Evolutionary conservation across 768 basidiomycete species (phyloP), one percentile per base, ranked within the genome.

Genomic region (Rhizopogon vulgaris): DNA sequence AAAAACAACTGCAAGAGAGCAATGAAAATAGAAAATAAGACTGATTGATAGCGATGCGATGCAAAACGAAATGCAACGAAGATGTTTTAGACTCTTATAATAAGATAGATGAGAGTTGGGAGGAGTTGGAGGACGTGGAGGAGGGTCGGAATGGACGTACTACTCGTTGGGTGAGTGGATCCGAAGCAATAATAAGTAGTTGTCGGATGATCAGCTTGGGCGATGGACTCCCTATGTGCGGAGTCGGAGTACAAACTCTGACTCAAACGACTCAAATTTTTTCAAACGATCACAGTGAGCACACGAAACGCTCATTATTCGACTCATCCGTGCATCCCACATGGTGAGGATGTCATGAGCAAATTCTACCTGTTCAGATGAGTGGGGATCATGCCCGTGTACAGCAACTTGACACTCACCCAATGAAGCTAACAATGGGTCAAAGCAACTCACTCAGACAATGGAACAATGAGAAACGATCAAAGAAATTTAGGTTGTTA

Each of bases 21-120:
- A 59, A 62, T 36, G 56, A 42, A 54, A 58, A 52, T 47, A 56
- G 41, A 45, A 55, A 57, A 58, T 54, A 56, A 55, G 51, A 51
- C 47, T 50, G 48, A 60, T 56, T 56, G 66, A 68, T 51, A 68
- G 66, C 66, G 60, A 69, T 69, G 62, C 66, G 60, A 68, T 60
- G 62, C 58, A 49, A 67, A 52, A 55, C 56, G 66, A 56, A 57
- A 60, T 59, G 56, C 47, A 54, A 58, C 52, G 42, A 58, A 60
- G 51, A 56, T 58, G 53, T 51, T 68, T 68, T 68, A 68, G 63
- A 54, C 37, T 61, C 60, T 56, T 56, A 22, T 22, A 8, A 49
- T 68, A 68, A 68, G 66, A 62, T 67, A 66, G 30, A 22, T 46
- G 30, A 17, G 28, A 43, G 17, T 12, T 45, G 7, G 54, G 55